Evolutionary conservation across 139 green algal genomes (phyloP).

Genomic region (Desmodesmus armatus): DNA sequence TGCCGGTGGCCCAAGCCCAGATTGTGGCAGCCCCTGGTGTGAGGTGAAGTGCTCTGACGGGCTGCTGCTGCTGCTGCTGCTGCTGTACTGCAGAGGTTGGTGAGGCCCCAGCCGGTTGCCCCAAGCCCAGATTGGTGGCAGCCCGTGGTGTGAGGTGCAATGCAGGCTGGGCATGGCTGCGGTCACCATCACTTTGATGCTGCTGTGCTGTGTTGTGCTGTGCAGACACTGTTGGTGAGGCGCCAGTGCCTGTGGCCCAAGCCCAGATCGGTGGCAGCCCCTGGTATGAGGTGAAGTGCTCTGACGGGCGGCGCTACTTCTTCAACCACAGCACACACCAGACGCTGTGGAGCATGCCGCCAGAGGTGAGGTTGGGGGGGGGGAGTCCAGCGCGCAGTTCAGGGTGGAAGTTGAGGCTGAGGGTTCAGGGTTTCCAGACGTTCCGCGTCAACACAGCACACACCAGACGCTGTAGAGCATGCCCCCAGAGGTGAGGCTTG

Average conservation of each 20-base stretch:
- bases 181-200: neutral
- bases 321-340: conserved; percentile 63
- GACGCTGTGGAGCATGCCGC: neutral
- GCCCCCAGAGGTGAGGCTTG: neutral
- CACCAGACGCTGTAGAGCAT: conserved; percentile 5
- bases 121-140: neutral
- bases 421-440: too few relatives aligned
- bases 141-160: neutral
- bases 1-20: conserved; percentile 33
- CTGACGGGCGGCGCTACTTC: conserved; percentile 84
- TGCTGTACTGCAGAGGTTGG: neutral
- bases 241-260: conserved; percentile 38
- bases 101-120: neutral
- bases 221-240: conserved; percentile 34
- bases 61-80: neutral
- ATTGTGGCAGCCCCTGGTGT: conserved; percentile 82
- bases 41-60: conserved; percentile 75
- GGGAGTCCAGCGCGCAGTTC: too few relatives aligned
- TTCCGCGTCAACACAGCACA: conserved; percentile 52
- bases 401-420: too few relatives aligned
- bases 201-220: neutral
- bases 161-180: neutral
- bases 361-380: too few relatives aligned
- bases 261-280: conserved; percentile 67
- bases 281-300: conserved; percentile 87